A percentile compares a stretch with the other conserved stretches of the same genome.
Evolutionary conservation across 169 alveolate species (phyloP).

Genomic region (Plasmodium sp.): DNA sequence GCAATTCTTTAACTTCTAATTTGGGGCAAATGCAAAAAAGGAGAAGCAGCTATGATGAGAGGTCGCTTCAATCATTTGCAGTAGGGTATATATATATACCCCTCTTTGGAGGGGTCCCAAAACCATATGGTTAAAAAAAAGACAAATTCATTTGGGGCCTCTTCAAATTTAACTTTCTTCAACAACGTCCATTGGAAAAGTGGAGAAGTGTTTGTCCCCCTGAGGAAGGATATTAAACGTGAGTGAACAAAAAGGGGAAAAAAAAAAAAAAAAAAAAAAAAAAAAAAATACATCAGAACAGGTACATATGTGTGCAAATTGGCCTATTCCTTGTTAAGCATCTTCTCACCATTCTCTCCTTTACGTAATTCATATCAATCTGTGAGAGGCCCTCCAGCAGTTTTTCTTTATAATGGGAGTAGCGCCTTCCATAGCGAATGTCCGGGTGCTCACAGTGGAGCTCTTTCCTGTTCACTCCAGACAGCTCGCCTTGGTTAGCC

Average conservation of each 20-base stretch:
- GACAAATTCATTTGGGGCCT: neutral
- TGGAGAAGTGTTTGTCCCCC: constrained; percentile 41
- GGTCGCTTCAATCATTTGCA: neutral
- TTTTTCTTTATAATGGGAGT: constrained; percentile 28
- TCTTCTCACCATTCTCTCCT: constrained; percentile 39
- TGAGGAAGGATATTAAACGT: neutral
- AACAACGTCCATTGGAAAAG: neutral
- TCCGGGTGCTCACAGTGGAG: neutral
- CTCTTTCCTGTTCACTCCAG: neutral
- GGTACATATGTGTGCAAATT: neutral
- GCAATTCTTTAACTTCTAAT: constrained; percentile 37
- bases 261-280: neutral
- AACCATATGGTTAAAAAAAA: neutral
- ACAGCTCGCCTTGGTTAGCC: neutral
- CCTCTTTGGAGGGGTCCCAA: neutral
- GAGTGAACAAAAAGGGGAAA: neutral
- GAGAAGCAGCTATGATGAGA: neutral
- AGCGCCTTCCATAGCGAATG: neutral
- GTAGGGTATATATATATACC: neutral
- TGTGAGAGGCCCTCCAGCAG: constrained; percentile 11
- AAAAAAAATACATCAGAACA: neutral
- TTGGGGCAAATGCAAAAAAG: neutral
- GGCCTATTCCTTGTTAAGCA: neutral
- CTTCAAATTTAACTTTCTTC: constrained; percentile 42
- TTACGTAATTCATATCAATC: constrained; percentile 23